Percentiles rank a stretch among this genome's conserved stretches.
Evolutionary conservation across 768 basidiomycete genomes (phyloP).

Genomic region (Crassisporium funariophilum): DNA sequence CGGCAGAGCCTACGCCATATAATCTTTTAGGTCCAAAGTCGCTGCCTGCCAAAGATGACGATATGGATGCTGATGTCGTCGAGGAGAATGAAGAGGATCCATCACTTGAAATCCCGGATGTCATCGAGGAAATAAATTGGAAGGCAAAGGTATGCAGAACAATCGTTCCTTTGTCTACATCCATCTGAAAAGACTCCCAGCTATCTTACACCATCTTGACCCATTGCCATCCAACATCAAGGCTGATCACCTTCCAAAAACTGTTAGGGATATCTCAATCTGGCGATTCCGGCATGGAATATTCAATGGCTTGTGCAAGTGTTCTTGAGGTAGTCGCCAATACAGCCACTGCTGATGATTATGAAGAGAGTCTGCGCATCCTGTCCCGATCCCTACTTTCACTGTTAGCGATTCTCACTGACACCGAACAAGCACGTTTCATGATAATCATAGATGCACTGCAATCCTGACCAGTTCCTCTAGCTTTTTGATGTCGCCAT

Average conservation of each 20-base stretch:
- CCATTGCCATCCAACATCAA: slow-evolving; percentile 44
- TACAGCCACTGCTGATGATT: slow-evolving; percentile 32
- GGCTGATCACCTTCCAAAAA: slow-evolving; percentile 51
- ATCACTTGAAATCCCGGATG: slow-evolving; percentile 32
- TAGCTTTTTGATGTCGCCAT: slow-evolving; percentile 51
- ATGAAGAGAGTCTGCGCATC: slow-evolving; percentile 28
- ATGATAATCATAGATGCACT: slow-evolving; percentile 1
- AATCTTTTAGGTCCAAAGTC: neutral
- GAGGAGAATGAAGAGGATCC: slow-evolving; percentile 27
- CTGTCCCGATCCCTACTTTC: slow-evolving; percentile 40
- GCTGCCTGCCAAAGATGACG: slow-evolving; percentile 20
- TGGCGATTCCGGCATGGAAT: slow-evolving; percentile 23
- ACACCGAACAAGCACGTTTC: slow-evolving; percentile 42
- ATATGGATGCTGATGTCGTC: slow-evolving; percentile 37
- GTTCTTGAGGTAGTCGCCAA: slow-evolving; percentile 50
- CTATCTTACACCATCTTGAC: slow-evolving; percentile 62
- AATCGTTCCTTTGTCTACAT: neutral
- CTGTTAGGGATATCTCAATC: slow-evolving; percentile 42
- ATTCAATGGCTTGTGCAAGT: slow-evolving; percentile 43
- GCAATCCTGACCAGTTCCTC: slow-evolving; percentile 15
- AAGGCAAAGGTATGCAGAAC: slow-evolving; percentile 49
- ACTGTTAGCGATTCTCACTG: slow-evolving; percentile 40
- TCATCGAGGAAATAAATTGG: slow-evolving; percentile 50
- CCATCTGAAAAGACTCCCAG: slow-evolving; percentile 35
- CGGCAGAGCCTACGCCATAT: slow-evolving; percentile 1